Base-by-base conservation (phyloP, 2,329 filamentous ascomycete species). In the Geosmithia flava region DNA sequence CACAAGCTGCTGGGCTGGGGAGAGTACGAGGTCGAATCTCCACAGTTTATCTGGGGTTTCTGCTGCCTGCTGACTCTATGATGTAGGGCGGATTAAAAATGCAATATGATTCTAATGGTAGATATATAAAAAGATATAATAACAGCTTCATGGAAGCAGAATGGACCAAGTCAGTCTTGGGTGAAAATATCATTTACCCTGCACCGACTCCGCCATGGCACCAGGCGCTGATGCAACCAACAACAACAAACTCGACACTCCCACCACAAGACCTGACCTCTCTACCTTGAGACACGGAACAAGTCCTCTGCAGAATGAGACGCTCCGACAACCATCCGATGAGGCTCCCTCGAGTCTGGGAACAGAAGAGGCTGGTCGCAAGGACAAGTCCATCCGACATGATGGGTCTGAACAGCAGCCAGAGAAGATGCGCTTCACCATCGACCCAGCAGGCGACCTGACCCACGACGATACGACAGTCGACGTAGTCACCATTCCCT, bases 401-500 rank as follows among this genome's bases (percentile, higher is more conserved):
- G 19, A 27, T 23, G 43, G 16, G 29, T 2, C 19, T 20, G 27
- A 20, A 11, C 8, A 44, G n/a, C n/a, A 44, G 23, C 23, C 20
- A 20, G 5, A 3, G 6, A 27, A 7, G 7, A 6, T 20, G 20
- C 58, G 59, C 40, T 65, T 68, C 52, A 57, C 53, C 19, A 50
- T 66, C 33, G 65, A 68, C 46, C 65, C 65, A 0, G 55, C 53
- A 5, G 65, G 65, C 16, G 54, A 60, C 23, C 53, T 59, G 33
- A 68, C 65, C 2, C 59, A 76, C 53, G 75, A 78, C 50, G 68
- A 76, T 54, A 78, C 75, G 1, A 67, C 63, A 3, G 73, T 76
- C 44, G 75, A 78, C 48, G 63, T 78, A 42, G 64, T 78, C 40
- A 68, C 73, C 6, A 68, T 78, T 6, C 72, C 75, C 0, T 78